These are phyloP conservation scores for Russula foetens DNA, from an alignment of 768 basidiomycete genomes.

Conservation along the genomic window DNA sequence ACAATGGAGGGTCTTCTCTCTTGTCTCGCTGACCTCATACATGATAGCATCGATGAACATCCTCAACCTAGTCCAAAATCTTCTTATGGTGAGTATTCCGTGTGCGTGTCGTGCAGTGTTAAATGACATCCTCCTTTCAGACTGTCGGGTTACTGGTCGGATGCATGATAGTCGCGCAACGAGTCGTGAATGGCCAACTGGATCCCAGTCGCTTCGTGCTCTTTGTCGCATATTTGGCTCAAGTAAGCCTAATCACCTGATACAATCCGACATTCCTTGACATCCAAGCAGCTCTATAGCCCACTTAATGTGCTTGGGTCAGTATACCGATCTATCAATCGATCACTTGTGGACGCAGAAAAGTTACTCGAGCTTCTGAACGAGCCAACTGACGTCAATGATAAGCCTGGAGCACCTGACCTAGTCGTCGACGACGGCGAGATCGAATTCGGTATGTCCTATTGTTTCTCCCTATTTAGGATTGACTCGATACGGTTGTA, in stretches of 20 bases:
- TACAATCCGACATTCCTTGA: not conserved
- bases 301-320: constrained; percentile 74
- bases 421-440: constrained; percentile 65
- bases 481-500: constrained; percentile 24
- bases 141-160: constrained; percentile 77
- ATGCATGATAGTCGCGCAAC: constrained; percentile 65
- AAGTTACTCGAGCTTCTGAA: constrained; percentile 72
- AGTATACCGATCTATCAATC: constrained; percentile 70
- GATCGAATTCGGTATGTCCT: constrained; percentile 74
- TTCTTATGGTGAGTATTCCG: constrained; percentile 55
- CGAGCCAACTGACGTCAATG: constrained; percentile 78
- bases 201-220: constrained; percentile 60
- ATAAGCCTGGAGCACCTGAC: constrained; percentile 66
- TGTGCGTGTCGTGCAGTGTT: not conserved
- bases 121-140: constrained; percentile 27
- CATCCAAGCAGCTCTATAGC: constrained; percentile 44
- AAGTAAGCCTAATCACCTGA: constrained; percentile 37
- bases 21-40: not conserved
- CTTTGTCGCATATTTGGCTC: constrained; percentile 76
- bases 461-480: not conserved
- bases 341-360: constrained; percentile 76
- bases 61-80: constrained; percentile 71
- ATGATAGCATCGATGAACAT: constrained; percentile 57
- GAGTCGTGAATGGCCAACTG: constrained; percentile 48
- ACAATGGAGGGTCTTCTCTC: not conserved